Base-by-base conservation (phyloP, 2,329 filamentous ascomycete species). In the Stagonosporopsis vannaccii region DNA sequence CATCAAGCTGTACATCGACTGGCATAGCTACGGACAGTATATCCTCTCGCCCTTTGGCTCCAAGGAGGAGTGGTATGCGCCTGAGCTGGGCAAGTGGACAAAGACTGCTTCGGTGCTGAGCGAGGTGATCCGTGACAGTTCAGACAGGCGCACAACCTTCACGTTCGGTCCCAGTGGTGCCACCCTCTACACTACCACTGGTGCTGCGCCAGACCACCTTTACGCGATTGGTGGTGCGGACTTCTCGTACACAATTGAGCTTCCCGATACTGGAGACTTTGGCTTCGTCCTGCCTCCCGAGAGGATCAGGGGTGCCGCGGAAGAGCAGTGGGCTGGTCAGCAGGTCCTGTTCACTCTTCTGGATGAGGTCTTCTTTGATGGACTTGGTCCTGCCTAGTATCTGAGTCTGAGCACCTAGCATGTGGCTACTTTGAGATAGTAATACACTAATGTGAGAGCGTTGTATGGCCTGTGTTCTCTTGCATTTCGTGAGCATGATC, bases 1-100 rank as follows among this genome's bases (percentile, higher is more conserved):
- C 0, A 78, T 88, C 48, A 83, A 84, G 66, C 78, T 87, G 2
- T 89, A 81, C 68, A 83, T 89, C 47, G 87, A 89, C 73, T 86
- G 82, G 75, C 87, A 89, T 74, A 81, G 82, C 3, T 89, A 86
- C 70, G 82, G 81, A 11, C 86, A 89, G 63, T 77, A 85, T 28
- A 81, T 88, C 56, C 79, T 85, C 55, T 79, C 81, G 17, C 82
- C 78, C 2, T 88, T 85, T 58, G 85, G 85, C 25, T 85, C 84
- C 72, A 81, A 81, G 13, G 86, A 85, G 72, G 76, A 73, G 19
- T 74, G 70, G 15, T 73, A 77, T 19, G 73, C 81, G 1, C 72
- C 76, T 28, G 82, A 85, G 60, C 76, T 84, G 52, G 67, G 75
- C 11, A 76, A 82, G 58, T 80, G 84, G 59, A 80, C 82, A 58